Base-by-base conservation (phyloP, 2,329 filamentous ascomycete genomes). In the Nemania diffusa region DNA sequence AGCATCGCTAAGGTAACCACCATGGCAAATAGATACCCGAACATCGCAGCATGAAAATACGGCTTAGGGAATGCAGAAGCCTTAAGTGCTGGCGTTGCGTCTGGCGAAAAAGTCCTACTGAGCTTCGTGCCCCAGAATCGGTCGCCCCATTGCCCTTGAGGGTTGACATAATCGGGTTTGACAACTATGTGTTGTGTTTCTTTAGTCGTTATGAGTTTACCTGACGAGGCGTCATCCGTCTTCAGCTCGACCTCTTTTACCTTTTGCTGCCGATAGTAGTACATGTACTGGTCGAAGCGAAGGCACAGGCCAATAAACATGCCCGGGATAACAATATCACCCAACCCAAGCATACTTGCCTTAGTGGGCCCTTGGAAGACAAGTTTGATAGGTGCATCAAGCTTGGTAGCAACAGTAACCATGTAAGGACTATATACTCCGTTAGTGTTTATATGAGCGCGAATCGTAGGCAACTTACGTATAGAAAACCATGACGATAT, bases 381-480 rank as follows among this genome's bases (percentile, higher is more conserved):
- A 7, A 99, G 87, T 78, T 97, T 98, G 78, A 97, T 96, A 0
- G 95, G 96, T 0, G 95, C 92, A 72, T 99, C 95, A 27, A 99
- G 84, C 46, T 91, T 91, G 7, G 91, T 97, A 13, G 95, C 96
- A 8, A 99, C 92, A 0, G 91, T 92, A 6, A 94, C 84, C 92
- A 96, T 96, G 77, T 92, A 90, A 0, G 92, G 92, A 0, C 89
- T 91, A 64, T 15, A 34, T 1, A 27, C 24, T 5, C 3, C 13
- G 24, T 60, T 13, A 69, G 78, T 69, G 78, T 73, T 3, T 7
- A 29, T 13, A 40, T 13, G 24, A 48, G 27, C 20, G 11, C 6
- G 24, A 53, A 58, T 42, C 8, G 17, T 15, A 29, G 15, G 5
- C 8, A 17, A 84, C 87, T 80, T 77, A 90, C 82, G 92, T 94